phyloP scores from a whole-genome alignment of 805 yeast species.

The Metschnikowia reukaufii region DNA sequence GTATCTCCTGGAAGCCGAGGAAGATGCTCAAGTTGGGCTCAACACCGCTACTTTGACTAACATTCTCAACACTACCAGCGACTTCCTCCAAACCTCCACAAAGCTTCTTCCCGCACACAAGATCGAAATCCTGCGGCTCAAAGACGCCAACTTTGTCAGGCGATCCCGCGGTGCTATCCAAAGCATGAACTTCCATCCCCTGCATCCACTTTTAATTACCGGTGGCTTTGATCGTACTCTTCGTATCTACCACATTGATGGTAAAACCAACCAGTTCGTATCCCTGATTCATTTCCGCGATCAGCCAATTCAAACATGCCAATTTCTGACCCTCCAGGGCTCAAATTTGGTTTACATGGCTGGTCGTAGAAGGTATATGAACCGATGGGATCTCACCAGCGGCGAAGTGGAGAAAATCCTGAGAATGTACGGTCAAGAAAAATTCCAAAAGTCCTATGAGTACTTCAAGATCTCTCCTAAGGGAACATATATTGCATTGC shows the following conservation, averaged over 20 bases:
- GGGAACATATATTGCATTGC: conserved; percentile 71
- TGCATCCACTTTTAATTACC: conserved; percentile 77
- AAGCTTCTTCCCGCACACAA: conserved; percentile 66
- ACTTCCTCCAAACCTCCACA: conserved; percentile 44
- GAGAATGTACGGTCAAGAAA: conserved; percentile 89
- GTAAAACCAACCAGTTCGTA: conserved; percentile 75
- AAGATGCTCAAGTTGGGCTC: conserved; percentile 20
- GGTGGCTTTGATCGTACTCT: conserved; percentile 92
- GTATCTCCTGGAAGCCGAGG: conserved; percentile 26
- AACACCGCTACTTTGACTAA: conserved; percentile 33
- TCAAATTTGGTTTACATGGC: conserved; percentile 66
- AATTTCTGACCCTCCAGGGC: conserved; percentile 50
- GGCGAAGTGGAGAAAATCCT: conserved; percentile 81
- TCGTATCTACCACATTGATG: conserved; percentile 87
- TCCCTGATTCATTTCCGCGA: conserved; percentile 78
- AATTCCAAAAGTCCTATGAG: conserved; percentile 83
- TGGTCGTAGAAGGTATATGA: conserved; percentile 90
- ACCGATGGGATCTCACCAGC: conserved; percentile 77
- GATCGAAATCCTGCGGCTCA: conserved; percentile 76
- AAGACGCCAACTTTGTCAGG: conserved; percentile 78
- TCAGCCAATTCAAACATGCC: conserved; percentile 77
- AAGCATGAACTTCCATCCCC: conserved; percentile 78
- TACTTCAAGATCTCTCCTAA: conserved; percentile 72
- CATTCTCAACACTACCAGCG: conserved; percentile 32
- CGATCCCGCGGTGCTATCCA: conserved; percentile 81